Evolutionary conservation across 73 alveolate genomes (phyloP).

Genomic region (Tetrahymena thermophila): DNA sequence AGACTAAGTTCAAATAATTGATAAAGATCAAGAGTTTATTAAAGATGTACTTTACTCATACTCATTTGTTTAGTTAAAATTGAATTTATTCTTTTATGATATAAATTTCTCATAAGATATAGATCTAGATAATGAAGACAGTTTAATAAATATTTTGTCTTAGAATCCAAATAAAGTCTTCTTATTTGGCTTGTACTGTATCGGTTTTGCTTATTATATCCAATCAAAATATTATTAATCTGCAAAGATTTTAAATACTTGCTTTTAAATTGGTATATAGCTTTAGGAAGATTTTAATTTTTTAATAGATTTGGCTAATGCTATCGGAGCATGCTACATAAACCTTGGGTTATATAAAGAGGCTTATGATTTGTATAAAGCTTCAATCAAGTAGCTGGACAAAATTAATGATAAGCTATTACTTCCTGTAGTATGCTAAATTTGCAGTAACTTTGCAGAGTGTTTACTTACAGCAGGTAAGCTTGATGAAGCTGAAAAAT

Average conservation of each 20-base stretch:
- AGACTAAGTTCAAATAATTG: not conserved
- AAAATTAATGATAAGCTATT: not conserved
- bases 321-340: not conserved
- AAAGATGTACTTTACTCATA: not conserved
- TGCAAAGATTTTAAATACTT: no score
- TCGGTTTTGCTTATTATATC: not conserved
- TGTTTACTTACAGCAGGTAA: not conserved
- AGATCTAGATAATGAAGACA: not conserved
- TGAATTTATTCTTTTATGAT: no score
- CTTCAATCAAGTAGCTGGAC: not conserved
- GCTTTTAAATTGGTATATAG: not conserved
- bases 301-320: not conserved
- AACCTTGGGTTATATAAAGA: not conserved
- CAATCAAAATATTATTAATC: not conserved
- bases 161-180: not conserved
- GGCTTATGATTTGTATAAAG: not conserved
- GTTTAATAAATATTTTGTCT: no score
- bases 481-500: not conserved
- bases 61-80: not conserved
- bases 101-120: not conserved
- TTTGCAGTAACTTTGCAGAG: not conserved
- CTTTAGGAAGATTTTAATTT: not conserved
- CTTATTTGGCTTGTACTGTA: not conserved
- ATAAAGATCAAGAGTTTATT: not conserved
- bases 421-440: no score